Base-by-base conservation (phyloP, 169 alveolate genomes). In the Plasmodium gonderi region DNA sequence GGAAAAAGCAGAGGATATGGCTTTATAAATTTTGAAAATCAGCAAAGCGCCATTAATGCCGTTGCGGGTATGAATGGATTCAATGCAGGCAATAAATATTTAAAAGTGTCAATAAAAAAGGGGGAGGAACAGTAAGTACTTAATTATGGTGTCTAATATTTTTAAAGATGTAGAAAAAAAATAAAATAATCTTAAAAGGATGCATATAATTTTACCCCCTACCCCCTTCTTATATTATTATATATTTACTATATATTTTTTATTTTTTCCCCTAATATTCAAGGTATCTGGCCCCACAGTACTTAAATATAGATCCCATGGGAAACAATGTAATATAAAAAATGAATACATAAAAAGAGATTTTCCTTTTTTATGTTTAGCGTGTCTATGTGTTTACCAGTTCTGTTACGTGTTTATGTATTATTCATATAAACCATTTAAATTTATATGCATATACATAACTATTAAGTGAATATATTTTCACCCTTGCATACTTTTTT, bases 1-100 rank as follows among this genome's bases (percentile, higher is more conserved):
- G 98, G 98, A 11, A 91, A 96, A 80, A 96, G 97, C 80, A 91
- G 96, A 74, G 99, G 99, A 11, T 97, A 96, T 82, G 99, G 98
- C 2, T 98, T 97, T 93, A 95, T 97, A 9, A 95, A 97, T 29
- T 98, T 94, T 85, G 99, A 97, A 90, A 95, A 95, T 91, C 96
- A 96, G 9, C 97, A 91, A 49, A 93, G 98, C 47, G 99, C 99
- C 6, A 75, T 95, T 49, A 95, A 92, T 17, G 99, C 99, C 11
- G 97, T 97, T 68, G 94, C 95, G 31, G 94, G 91, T 14, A 94
- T 97, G 96, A 96, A 97, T 82, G 99, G 98, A 3, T 95, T 93
- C 80, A 90, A 95, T 80, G 98, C 97, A 14, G 97, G 96, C 0
- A 97, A 98, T 49, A 97, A 97, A 89, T 90, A 95, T 67, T 94